phyloP scores from a whole-genome alignment of 768 basidiomycete genomes.

The Suillus decipiens region DNA sequence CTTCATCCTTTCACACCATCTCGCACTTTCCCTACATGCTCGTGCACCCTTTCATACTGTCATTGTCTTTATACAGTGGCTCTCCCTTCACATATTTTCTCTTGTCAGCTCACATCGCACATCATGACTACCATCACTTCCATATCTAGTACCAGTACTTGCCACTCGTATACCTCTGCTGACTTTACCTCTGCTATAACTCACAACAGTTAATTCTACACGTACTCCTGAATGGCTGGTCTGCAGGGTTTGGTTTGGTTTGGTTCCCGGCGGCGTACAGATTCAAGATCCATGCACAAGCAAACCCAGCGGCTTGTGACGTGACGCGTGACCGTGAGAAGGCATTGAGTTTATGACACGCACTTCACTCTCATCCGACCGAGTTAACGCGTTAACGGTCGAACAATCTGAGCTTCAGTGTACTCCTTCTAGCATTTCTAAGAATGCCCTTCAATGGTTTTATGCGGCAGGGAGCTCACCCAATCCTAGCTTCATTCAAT shows the following conservation, averaged over 20 bases:
- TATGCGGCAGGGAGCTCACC: conserved; percentile 53
- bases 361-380: not conserved
- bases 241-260: no score
- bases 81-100: not conserved
- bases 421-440: not conserved
- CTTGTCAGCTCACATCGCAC: no score
- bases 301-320: not conserved
- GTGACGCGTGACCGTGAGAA: conserved; percentile 5
- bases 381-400: not conserved
- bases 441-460: conserved; percentile 53
- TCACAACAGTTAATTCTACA: no score
- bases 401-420: not conserved
- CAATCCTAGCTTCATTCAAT: conserved; percentile 50
- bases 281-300: no score
- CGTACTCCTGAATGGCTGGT: no score
- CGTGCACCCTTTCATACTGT: not conserved
- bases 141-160: no score
- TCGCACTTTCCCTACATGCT: not conserved
- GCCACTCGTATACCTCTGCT: no score
- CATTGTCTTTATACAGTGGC: not conserved
- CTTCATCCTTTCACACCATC: not conserved
- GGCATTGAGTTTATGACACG: not conserved
- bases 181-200: no score
- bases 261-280: no score
- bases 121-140: no score